These are phyloP conservation scores for Clonostachys chloroleuca DNA, from an alignment of 2,329 filamentous ascomycete genomes.

Conservation along the genomic window DNA sequence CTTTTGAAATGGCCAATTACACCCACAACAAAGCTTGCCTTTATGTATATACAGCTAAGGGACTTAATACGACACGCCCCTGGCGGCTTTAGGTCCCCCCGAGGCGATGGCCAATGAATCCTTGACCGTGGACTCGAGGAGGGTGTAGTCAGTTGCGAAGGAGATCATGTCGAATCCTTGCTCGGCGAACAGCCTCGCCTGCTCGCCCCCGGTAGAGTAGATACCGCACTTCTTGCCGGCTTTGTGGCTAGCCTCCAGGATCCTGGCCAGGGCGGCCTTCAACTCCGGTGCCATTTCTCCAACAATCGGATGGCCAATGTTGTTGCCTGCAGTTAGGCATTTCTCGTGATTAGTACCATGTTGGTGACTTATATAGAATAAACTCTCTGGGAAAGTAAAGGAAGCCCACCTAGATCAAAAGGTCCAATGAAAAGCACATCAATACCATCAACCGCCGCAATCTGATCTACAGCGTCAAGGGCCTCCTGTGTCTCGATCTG, in stretches of 20 bases:
- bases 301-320: constrained; percentile 57
- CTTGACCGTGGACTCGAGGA: constrained; percentile 37
- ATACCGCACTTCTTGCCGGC: constrained; percentile 65
- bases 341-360: not conserved
- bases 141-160: constrained; percentile 50
- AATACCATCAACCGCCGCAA: constrained; percentile 54
- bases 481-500: constrained; percentile 66
- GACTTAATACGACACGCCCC: constrained; percentile 33
- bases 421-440: constrained; percentile 64
- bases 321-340: constrained; percentile 37
- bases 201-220: constrained; percentile 50
- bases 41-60: not conserved
- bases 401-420: constrained; percentile 51
- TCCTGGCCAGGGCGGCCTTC: constrained; percentile 51
- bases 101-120: constrained; percentile 41
- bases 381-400: constrained; percentile 3
- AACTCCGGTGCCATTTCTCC: constrained; percentile 55
- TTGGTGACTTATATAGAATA: not conserved
- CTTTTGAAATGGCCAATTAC: not conserved
- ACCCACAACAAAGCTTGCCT: no score
- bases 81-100: constrained; percentile 27
- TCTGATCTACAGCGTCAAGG: constrained; percentile 54
- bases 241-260: constrained; percentile 51
- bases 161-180: constrained; percentile 60
- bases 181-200: constrained; percentile 48